Evolutionary conservation across 2,329 filamentous ascomycete genomes (phyloP).

Genomic region (Cladosporium halotolerans): DNA sequence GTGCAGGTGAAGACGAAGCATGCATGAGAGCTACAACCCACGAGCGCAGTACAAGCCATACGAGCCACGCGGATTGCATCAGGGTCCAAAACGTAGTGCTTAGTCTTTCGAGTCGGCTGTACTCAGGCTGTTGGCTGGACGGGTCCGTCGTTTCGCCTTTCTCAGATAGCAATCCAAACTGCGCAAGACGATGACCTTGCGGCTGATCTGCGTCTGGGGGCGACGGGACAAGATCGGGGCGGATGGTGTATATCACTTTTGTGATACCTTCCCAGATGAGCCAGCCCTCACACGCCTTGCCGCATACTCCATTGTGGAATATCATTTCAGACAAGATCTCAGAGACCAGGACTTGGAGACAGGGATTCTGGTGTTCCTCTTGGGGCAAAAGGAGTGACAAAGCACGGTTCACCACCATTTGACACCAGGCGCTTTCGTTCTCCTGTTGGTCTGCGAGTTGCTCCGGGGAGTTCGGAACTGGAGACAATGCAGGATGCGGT

Average conservation of each 20-base stretch:
- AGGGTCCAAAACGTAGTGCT: constrained; percentile 38
- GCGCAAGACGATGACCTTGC: constrained; percentile 45
- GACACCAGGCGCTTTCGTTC: constrained; percentile 78
- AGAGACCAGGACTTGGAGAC: constrained; percentile 72
- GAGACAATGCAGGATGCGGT: constrained; percentile 73
- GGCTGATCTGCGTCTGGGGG: constrained; percentile 18
- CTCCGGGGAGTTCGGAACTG: constrained; percentile 56
- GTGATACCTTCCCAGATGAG: constrained; percentile 78
- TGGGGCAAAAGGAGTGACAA: constrained; percentile 81
- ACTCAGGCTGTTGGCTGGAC: background rate
- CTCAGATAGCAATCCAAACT: constrained; percentile 48
- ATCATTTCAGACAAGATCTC: constrained; percentile 89
- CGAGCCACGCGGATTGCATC: constrained; percentile 46
- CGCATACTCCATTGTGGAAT: constrained; percentile 72
- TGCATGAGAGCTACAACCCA: constrained; percentile 52
- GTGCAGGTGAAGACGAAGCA: constrained; percentile 60
- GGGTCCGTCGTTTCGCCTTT: background rate
- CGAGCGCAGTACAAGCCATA: constrained; percentile 53
- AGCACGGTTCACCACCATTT: constrained; percentile 76
- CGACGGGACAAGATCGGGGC: constrained; percentile 27
- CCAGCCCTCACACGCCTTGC: constrained; percentile 80
- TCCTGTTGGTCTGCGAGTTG: constrained; percentile 52
- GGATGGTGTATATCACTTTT: constrained; percentile 53
- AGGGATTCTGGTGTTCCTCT: constrained; percentile 84
- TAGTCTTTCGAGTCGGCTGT: constrained; percentile 15